phyloP scores from a whole-genome alignment of 164 flowering plant species.

The Chimonanthus praecox region DNA sequence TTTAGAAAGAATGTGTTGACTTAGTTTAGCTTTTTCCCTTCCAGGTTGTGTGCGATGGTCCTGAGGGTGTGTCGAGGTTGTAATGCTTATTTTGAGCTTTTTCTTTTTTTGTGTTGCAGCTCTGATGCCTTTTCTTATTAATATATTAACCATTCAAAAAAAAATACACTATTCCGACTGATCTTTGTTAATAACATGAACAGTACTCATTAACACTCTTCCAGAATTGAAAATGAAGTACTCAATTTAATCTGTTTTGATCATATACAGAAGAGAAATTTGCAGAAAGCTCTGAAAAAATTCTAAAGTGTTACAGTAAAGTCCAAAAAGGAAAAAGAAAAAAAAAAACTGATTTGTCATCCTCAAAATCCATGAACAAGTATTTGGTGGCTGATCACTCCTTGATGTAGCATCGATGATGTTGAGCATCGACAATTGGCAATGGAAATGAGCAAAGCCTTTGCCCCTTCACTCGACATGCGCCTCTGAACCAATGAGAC shows the following conservation, averaged over 20 bases:
- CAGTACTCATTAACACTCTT: neutral
- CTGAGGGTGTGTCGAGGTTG: too few species aligned
- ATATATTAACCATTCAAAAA: too few species aligned
- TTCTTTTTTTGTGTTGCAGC: too few species aligned
- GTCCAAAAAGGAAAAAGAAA: neutral
- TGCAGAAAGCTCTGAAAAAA: neutral
- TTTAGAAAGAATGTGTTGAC: too few species aligned
- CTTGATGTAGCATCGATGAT: slow-evolving; percentile 2
- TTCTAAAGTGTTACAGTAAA: neutral
- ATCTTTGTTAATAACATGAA: too few species aligned
- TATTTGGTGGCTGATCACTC: neutral
- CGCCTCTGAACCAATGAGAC: slow-evolving; percentile 10
- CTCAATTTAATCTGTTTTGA: neutral
- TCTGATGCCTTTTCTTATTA: too few species aligned
- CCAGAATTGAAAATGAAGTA: neutral
- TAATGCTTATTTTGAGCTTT: too few species aligned
- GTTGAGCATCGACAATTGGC: slow-evolving; percentile 6
- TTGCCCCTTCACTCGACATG: slow-evolving; percentile 12
- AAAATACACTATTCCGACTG: too few species aligned
- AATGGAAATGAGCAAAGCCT: slow-evolving; percentile 14
- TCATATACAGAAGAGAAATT: neutral
- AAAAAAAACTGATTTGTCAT: neutral
- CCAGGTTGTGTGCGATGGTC: too few species aligned
- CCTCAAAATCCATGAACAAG: neutral
- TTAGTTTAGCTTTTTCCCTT: too few species aligned